Evolutionary conservation across 2,329 filamentous ascomycete genomes (phyloP), one percentile per base, ranked within the genome.

Genomic region (Aspergillus sp.): DNA sequence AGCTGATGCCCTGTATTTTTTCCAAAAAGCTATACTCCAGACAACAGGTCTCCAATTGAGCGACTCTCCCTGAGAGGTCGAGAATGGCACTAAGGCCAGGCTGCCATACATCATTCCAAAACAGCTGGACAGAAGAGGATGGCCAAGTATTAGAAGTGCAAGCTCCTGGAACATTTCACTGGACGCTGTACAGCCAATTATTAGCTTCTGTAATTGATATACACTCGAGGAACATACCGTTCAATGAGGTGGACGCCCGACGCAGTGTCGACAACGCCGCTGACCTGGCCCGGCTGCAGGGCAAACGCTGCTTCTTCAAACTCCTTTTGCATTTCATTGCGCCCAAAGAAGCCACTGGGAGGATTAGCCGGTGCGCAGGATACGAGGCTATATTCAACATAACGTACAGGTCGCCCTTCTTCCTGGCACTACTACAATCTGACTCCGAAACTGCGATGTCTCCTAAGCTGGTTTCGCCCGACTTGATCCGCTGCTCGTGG

Each of bases 261-360:
- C 30, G 86, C 88, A 24, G 91, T 95, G 63, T 94, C 83, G 8
- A 96, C 82, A 24, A 95, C 71, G 29, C 74, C 71, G 63, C 88
- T 95, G 53, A 96, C 78, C 63, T 95, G 76, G 20, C 86, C 88
- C 2, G 81, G 80, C 60, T 88, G 74, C 34, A 98, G 70, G n/a
- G 74, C 80, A 64, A 98, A 98, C 1, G 91, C 82, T 4, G 88
- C 88, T 35, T 95, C 86, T 65, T 98, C 91, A 54, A 98, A 98
- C 64, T 95, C 89, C 68, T 88, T 89, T 60, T 98, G 91, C 91
- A 98, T 98, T 53, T 96, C 89, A 16, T 86, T 86, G 51, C 74
- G 79, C 35, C 86, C 88, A 60, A 98, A 98, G 63, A 88, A 94
- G 13, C 91, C 91, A 42, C 76, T 80, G 25, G 12, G 31, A 34